Base-by-base conservation (phyloP, 257 asterid species). In the Solanum gracilifrons region DNA sequence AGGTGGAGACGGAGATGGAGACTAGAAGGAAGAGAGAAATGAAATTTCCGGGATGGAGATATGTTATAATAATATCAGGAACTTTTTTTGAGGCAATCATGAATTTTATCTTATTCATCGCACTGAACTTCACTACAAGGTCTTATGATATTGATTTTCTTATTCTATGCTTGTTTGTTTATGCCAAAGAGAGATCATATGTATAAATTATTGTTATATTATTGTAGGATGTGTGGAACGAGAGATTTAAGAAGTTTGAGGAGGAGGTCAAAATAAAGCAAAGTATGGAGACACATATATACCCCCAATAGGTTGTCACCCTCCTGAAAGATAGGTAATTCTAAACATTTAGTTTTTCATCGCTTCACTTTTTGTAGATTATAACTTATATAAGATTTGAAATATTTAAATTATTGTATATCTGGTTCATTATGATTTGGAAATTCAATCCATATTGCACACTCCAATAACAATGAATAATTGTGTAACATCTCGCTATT, bases 81-180 rank as follows among this genome's bases (percentile, higher is more conserved):
- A 94, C 98, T 21, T 29, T 94, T 64, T 41, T 76, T 12, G 97
- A 98, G 35, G 98, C 16, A 83, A 91, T 21, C 88, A 93, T 43
- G 98, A 97, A 12, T 96, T 96, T 92, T 95, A 95, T 71, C 85
- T 84, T 77, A 96, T 96, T 97, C 96, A 96, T 86, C 96, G 93
- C 29, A 96, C 94, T 36, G 98, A 95, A 62, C 94, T 93, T 90
- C 90, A 89, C 80, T 93, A 95, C 91, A 93, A 95, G 99, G 98
- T 95, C 82, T 48, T 69, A 68, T 29, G 87, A 43, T 33, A 23
- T n/a, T 20, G 36, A 51, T 62, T 4, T 9, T n/a, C 35, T 12
- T 32, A 13, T 8, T 77, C 15, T 25, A 5, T n/a, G 51, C 43
- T 43, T 36, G 1, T 77, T 39, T 18, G 15, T 3, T 77, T 41